Conservation (phyloP, 2,329 filamentous ascomycete genomes). For the Alternaria postmessia region DNA sequence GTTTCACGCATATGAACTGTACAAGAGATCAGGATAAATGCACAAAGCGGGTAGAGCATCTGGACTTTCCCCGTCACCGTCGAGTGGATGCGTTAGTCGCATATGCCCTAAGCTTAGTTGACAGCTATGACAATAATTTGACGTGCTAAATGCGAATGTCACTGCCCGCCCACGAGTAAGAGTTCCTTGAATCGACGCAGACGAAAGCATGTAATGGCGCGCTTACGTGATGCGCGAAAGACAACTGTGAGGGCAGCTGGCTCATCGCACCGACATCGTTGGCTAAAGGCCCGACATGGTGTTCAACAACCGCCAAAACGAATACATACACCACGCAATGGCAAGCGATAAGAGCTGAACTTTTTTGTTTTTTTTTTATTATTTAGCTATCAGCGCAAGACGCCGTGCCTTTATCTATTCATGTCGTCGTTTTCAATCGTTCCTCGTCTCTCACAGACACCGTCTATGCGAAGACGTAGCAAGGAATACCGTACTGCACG, state of each 20-base stretch:
- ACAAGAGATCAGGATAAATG: not conserved
- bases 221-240: not conserved
- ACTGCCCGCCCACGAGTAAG: not conserved
- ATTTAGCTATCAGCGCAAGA: no score
- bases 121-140: slow-evolving; percentile 2
- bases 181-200: not conserved
- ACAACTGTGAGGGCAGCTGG: not conserved
- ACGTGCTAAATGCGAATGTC: not conserved
- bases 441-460: not conserved
- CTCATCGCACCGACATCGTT: not conserved
- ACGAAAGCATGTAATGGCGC: not conserved
- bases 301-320: not conserved
- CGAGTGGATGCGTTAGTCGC: not conserved
- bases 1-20: not conserved
- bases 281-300: not conserved
- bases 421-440: not conserved
- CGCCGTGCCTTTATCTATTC: not conserved
- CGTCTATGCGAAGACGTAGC: slow-evolving; percentile 46
- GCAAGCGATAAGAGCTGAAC: not conserved
- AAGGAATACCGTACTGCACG: slow-evolving; percentile 46
- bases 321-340: not conserved
- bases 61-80: not conserved
- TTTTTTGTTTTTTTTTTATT: not conserved
- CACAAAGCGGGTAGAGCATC: not conserved
- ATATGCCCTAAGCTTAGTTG: slow-evolving; percentile 1